Evolutionary conservation across 1,139 yeast species (phyloP).

Genomic region (Eremothecium cymbalariae): DNA sequence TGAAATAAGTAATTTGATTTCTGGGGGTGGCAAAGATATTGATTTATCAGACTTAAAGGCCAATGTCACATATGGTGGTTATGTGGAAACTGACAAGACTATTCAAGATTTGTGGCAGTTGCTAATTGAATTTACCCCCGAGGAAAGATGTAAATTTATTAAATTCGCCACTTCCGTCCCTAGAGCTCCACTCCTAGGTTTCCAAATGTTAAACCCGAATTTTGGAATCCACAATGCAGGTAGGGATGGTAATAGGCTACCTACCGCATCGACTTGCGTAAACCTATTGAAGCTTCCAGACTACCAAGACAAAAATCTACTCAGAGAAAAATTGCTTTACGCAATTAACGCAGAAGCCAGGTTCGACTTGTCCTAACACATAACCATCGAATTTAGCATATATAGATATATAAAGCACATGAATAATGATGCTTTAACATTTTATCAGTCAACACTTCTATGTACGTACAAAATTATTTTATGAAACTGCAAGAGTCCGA

Average conservation of each 20-base stretch:
- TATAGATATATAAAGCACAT: too few species aligned
- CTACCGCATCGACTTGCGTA: slow-evolving; percentile 91
- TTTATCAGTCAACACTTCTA: not conserved
- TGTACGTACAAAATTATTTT: too few species aligned
- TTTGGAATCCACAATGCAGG: slow-evolving; percentile 80
- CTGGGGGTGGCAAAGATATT: slow-evolving; percentile 69
- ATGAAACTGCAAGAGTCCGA: too few species aligned
- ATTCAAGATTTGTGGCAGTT: slow-evolving; percentile 68
- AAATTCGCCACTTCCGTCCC: slow-evolving; percentile 90
- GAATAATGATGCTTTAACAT: not conserved
- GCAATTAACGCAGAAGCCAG: slow-evolving; percentile 79
- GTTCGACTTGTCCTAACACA: slow-evolving; percentile 60
- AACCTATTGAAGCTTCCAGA: slow-evolving; percentile 81
- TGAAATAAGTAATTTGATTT: slow-evolving; percentile 76
- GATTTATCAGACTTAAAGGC: slow-evolving; percentile 59
- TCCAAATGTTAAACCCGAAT: slow-evolving; percentile 60
- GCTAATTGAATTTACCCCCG: slow-evolving; percentile 54
- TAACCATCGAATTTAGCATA: too few species aligned
- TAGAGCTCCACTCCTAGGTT: slow-evolving; percentile 86
- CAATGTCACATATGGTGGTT: slow-evolving; percentile 67
- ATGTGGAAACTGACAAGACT: slow-evolving; percentile 46
- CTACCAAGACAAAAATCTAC: slow-evolving; percentile 50
- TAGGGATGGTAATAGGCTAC: slow-evolving; percentile 47
- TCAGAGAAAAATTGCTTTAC: slow-evolving; percentile 59
- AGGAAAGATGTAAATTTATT: slow-evolving; percentile 54